A percentile compares a stretch with the other conserved stretches of the same genome.
These are phyloP conservation scores for Pseudogymnoascus sp. DNA, from an alignment of 2,329 filamentous ascomycete genomes.

Conservation along the genomic window DNA sequence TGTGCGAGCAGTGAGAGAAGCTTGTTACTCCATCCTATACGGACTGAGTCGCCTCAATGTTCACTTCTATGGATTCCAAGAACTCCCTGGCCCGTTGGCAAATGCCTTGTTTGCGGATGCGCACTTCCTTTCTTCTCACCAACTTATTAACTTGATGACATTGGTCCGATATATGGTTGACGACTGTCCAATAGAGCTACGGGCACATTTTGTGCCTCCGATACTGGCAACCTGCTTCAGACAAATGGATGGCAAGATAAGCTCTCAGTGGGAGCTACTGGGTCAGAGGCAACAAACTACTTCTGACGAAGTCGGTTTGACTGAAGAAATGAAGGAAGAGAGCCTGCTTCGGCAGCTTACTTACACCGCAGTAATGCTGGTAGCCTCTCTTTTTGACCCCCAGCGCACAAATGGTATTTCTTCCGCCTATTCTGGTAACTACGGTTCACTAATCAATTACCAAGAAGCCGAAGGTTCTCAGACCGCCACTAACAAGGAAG, in stretches of 20 bases:
- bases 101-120: constrained; percentile 78
- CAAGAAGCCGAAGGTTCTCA: not conserved
- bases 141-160: constrained; percentile 87
- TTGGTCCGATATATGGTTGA: constrained; percentile 83
- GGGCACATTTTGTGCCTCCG: constrained; percentile 74
- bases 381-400: constrained; percentile 81
- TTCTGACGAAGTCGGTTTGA: constrained; percentile 67
- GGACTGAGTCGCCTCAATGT: constrained; percentile 82
- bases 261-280: constrained; percentile 75
- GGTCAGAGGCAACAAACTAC: constrained; percentile 52
- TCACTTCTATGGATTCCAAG: constrained; percentile 83
- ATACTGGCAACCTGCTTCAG: constrained; percentile 74
- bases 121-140: constrained; percentile 77
- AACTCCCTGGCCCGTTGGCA: constrained; percentile 74
- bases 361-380: constrained; percentile 84
- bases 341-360: constrained; percentile 90
- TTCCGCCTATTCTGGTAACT: not conserved
- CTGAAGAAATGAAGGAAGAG: constrained; percentile 96
- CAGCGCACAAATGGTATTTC: constrained; percentile 49
- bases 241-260: constrained; percentile 82
- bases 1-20: constrained; percentile 82
- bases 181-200: constrained; percentile 74
- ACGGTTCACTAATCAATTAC: not conserved
- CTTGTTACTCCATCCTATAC: constrained; percentile 88
- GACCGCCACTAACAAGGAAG: constrained; percentile 19